These are phyloP conservation scores for Crataegus laevigata DNA, from an alignment of 306 rosid species.

Conservation along the genomic window DNA sequence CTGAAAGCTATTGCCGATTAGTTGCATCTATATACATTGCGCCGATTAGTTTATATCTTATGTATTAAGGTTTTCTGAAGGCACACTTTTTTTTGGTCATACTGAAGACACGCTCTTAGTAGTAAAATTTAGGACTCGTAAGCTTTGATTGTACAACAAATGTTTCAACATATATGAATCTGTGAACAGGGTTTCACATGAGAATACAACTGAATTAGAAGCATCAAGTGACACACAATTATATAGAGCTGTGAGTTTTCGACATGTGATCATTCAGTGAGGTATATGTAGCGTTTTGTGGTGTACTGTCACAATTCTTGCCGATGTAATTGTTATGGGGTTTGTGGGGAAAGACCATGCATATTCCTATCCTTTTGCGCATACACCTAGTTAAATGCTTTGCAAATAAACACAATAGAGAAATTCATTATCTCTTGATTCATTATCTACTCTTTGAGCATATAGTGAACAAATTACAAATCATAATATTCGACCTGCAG, in stretches of 20 bases:
- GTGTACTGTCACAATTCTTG: neutral
- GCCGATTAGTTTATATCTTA: neutral
- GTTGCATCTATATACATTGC: neutral
- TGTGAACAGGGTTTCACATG: constrained; percentile 14
- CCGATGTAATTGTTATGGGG: neutral
- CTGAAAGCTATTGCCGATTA: neutral
- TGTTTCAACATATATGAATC: constrained; percentile 4
- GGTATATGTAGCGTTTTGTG: constrained; percentile 14
- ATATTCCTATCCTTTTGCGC: neutral
- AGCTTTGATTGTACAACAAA: neutral
- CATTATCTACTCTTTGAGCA: neutral
- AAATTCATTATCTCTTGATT: neutral
- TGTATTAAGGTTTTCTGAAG: neutral
- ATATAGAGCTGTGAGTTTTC: constrained; percentile 15
- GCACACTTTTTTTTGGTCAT: neutral
- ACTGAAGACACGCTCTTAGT: neutral
- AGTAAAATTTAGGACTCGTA: neutral
- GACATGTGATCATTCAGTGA: constrained; percentile 11
- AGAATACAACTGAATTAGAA: constrained; percentile 22
- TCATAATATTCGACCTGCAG: neutral
- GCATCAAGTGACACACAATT: constrained; percentile 15
- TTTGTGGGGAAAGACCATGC: neutral
- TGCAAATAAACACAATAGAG: neutral
- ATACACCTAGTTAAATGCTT: neutral
- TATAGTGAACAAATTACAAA: neutral